Evolutionary conservation across 768 basidiomycete species (phyloP).

Genomic region (Boletales sp.): DNA sequence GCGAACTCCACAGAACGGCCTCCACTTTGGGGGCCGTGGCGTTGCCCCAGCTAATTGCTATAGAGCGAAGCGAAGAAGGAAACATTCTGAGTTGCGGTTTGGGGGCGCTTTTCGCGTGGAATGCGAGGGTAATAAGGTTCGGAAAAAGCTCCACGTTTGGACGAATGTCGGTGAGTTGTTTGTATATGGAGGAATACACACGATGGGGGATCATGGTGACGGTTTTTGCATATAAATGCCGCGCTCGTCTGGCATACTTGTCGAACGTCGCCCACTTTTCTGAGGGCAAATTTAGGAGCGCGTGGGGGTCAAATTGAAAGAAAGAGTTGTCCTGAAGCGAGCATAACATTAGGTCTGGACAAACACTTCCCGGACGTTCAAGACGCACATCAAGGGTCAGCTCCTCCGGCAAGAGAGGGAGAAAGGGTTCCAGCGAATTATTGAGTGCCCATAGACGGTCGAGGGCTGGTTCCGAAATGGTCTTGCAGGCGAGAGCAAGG

Average conservation of each 20-base stretch:
- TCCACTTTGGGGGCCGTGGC: slow-evolving; percentile 10
- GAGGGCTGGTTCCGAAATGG: slow-evolving; percentile 15
- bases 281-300: slow-evolving; percentile 3
- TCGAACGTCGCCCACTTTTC: slow-evolving; percentile 20
- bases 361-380: neutral
- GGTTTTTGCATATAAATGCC: slow-evolving; percentile 23
- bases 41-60: slow-evolving; percentile 22
- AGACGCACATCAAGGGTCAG: slow-evolving; percentile 19
- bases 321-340: slow-evolving; percentile 16
- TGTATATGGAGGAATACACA: slow-evolving; percentile 25
- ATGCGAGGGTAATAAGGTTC: slow-evolving; percentile 12
- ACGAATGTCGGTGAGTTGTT: slow-evolving; percentile 17
- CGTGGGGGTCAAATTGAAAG: slow-evolving; percentile 10
- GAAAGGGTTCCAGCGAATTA: slow-evolving; percentile 22
- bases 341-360: slow-evolving; percentile 5
- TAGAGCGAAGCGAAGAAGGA: slow-evolving; percentile 20
- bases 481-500: slow-evolving; percentile 21
- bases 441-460: slow-evolving; percentile 24
- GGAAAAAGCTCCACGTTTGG: slow-evolving; percentile 25
- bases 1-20: slow-evolving; percentile 16
- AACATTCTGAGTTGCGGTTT: slow-evolving; percentile 14
- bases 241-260: slow-evolving; percentile 19
- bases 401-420: slow-evolving; percentile 18
- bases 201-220: slow-evolving; percentile 25
- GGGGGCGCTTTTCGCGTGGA: slow-evolving; percentile 15